Conservation (phyloP, 306 rosid species). For the Lathyrus sativus region DNA sequence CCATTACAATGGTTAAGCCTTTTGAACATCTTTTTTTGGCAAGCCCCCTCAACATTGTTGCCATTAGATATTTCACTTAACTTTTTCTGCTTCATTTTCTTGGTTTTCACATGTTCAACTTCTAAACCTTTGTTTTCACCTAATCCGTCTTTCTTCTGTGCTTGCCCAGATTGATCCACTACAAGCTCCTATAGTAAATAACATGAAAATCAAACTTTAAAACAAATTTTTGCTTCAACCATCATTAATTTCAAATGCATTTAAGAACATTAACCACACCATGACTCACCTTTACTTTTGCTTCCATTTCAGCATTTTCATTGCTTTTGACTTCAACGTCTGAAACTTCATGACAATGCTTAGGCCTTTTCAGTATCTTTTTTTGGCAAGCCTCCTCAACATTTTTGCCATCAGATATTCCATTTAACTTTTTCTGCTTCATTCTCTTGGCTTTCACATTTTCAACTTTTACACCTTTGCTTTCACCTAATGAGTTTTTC, state of each 20-base stretch:
- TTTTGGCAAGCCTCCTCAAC: conserved; percentile 40
- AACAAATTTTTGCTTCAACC: too few relatives aligned
- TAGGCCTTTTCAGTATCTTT: conserved; percentile 40
- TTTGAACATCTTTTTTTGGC: conserved; percentile 35
- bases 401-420: conserved; percentile 52
- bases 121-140: neutral
- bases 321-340: neutral
- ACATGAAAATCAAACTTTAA: too few relatives aligned
- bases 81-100: conserved; percentile 52
- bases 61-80: conserved; percentile 62
- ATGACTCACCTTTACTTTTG: conserved; percentile 8
- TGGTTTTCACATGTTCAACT: conserved; percentile 3
- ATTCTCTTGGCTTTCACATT: conserved; percentile 34
- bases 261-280: neutral
- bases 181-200: too few relatives aligned
- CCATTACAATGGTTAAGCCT: conserved; percentile 24
- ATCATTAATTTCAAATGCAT: too few relatives aligned
- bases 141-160: neutral
- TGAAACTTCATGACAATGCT: conserved; percentile 18
- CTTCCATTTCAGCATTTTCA: conserved; percentile 5
- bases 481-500: neutral
- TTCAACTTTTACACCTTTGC: neutral
- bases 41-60: conserved; percentile 42
- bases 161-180: too few relatives aligned
- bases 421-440: conserved; percentile 56